These are phyloP conservation scores for Hortiboletus campestris DNA, from an alignment of 768 basidiomycete genomes.

Conservation along the genomic window DNA sequence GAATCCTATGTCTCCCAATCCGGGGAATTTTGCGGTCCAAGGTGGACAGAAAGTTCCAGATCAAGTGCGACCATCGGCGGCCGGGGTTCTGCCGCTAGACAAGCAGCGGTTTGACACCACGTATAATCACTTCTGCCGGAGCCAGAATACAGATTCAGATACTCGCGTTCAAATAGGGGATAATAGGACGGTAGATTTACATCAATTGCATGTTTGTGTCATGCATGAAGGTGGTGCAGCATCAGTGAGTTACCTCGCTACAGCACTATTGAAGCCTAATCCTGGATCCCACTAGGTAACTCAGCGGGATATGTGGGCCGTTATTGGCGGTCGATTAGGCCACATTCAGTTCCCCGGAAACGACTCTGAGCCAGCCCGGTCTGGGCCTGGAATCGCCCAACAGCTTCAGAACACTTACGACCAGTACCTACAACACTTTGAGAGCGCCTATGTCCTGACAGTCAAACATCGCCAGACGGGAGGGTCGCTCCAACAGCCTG, in stretches of 20 bases:
- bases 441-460: constrained; percentile 49
- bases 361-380: constrained; percentile 58
- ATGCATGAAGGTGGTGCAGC: constrained; percentile 53
- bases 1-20: constrained; percentile 35
- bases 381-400: constrained; percentile 59
- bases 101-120: constrained; percentile 51
- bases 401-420: constrained; percentile 61
- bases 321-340: constrained; percentile 67
- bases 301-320: constrained; percentile 56
- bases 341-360: constrained; percentile 63
- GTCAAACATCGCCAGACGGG: constrained; percentile 25
- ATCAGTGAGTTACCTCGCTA: constrained; percentile 38
- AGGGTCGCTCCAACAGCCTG: constrained; percentile 13
- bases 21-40: constrained; percentile 25
- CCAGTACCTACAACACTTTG: constrained; percentile 55
- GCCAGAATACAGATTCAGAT: constrained; percentile 41
- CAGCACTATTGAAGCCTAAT: constrained; percentile 7
- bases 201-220: constrained; percentile 56
- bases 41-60: constrained; percentile 23
- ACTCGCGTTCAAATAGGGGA: constrained; percentile 47
- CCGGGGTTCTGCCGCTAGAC: constrained; percentile 42
- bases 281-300: constrained; percentile 42
- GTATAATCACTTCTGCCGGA: constrained; percentile 48
- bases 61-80: constrained; percentile 11
- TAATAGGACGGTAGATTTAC: constrained; percentile 55